Conservation (phyloP, 2,329 filamentous ascomycete species). For the Neocatenulostroma microsporum region DNA sequence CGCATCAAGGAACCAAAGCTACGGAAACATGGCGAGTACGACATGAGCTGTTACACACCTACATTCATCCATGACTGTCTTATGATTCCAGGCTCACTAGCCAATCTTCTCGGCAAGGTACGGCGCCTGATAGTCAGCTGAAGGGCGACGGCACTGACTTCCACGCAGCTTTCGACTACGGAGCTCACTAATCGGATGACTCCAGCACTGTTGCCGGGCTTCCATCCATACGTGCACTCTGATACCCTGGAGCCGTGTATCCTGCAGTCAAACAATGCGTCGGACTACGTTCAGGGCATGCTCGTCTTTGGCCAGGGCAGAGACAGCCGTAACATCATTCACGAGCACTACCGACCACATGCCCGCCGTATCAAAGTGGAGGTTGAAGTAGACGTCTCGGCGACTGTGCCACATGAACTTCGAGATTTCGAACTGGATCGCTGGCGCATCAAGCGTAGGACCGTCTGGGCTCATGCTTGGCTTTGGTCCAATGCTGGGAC, state of each 20-base stretch:
- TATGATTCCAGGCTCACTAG: slow-evolving; percentile 40
- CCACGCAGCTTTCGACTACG: slow-evolving; percentile 12
- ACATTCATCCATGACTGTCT: slow-evolving; percentile 47
- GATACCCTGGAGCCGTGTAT: slow-evolving; percentile 16
- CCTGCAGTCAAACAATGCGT: slow-evolving; percentile 12
- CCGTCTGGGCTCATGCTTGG: slow-evolving; percentile 16
- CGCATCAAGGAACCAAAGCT: slow-evolving; percentile 24
- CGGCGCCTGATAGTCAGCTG: neutral
- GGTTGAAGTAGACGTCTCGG: slow-evolving; percentile 20
- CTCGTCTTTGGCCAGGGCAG: slow-evolving; percentile 22
- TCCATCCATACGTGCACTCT: slow-evolving; percentile 16
- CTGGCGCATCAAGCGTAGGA: slow-evolving; percentile 14
- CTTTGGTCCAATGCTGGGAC: slow-evolving; percentile 9
- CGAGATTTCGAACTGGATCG: neutral
- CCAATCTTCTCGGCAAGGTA: slow-evolving; percentile 24
- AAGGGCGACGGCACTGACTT: neutral
- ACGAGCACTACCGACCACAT: slow-evolving; percentile 18
- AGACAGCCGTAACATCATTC: slow-evolving; percentile 14
- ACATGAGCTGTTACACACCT: slow-evolving; percentile 46
- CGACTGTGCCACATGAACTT: slow-evolving; percentile 1
- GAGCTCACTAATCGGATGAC: slow-evolving; percentile 21
- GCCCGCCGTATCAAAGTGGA: slow-evolving; percentile 12
- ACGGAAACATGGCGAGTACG: slow-evolving; percentile 46
- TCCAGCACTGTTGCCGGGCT: slow-evolving; percentile 20
- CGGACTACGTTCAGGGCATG: slow-evolving; percentile 22